A percentile compares a stretch with the other conserved stretches of the same genome.
Evolutionary conservation across 495 filamentous ascomycete species (phyloP).

Genomic region (Neurospora sp.): DNA sequence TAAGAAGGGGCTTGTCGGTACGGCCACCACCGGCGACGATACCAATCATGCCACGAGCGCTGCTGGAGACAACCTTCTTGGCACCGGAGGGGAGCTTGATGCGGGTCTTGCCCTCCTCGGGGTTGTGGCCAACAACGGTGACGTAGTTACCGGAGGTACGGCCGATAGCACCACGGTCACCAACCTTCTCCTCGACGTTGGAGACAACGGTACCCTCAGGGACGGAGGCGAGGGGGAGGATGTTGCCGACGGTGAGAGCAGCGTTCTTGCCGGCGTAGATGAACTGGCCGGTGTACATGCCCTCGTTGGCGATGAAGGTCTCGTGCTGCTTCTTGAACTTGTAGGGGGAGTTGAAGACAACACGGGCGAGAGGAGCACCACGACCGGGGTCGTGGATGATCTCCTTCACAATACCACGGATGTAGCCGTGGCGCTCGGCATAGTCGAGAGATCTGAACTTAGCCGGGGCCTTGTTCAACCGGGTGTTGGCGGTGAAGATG

Average conservation of each 20-base stretch:
- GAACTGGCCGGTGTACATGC: conserved; percentile 99
- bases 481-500: conserved; percentile 86
- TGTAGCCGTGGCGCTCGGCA: conserved; percentile 92
- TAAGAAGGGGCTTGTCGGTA: conserved; percentile 98
- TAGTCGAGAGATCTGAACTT: conserved; percentile 94
- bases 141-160: conserved; percentile 98
- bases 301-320: conserved; percentile 99
- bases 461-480: conserved; percentile 72
- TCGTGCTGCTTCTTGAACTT: conserved; percentile 81
- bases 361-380: conserved; percentile 93
- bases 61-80: conserved; percentile 96
- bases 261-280: conserved; percentile 99
- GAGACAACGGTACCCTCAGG: conserved; percentile 97
- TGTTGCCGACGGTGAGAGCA: conserved; percentile 86
- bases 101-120: conserved; percentile 97
- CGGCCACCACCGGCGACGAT: conserved; percentile 98
- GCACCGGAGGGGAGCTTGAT: conserved; percentile 97
- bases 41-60: conserved; percentile 93
- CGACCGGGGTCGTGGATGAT: conserved; percentile 98
- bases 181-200: conserved; percentile 98
- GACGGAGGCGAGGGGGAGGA: conserved; percentile 85
- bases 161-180: conserved; percentile 90
- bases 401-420: conserved; percentile 93
- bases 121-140: conserved; percentile 97
- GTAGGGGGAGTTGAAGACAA: conserved; percentile 88